Conservation (phyloP, 768 basidiomycete genomes). For the Tulasnella sp. region DNA sequence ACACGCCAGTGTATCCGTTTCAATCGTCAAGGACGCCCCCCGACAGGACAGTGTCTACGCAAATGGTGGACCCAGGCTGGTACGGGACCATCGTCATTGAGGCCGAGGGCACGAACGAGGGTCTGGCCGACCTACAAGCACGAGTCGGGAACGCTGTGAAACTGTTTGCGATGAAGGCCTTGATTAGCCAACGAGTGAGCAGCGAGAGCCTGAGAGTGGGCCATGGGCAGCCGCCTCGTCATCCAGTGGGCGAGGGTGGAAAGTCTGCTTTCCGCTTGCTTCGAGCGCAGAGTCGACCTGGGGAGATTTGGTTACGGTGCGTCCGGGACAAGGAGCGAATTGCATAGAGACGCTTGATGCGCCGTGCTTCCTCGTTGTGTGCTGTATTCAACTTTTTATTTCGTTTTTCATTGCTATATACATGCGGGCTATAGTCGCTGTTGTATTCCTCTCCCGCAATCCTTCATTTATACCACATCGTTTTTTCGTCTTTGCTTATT, state of each 20-base stretch:
- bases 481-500: neutral
- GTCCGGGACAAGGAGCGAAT: conserved; percentile 58
- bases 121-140: conserved; percentile 62
- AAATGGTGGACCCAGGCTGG: conserved; percentile 69
- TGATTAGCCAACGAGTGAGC: conserved; percentile 16
- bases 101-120: conserved; percentile 80
- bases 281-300: conserved; percentile 63
- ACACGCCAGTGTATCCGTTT: conserved; percentile 28
- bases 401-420: neutral
- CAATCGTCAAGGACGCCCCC: conserved; percentile 45
- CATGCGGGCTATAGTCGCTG: neutral
- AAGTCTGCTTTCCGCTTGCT: conserved; percentile 55
- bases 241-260: conserved; percentile 36
- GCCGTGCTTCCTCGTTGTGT: neutral
- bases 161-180: conserved; percentile 43
- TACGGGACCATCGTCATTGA: conserved; percentile 75
- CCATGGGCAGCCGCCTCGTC: conserved; percentile 28
- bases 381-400: neutral
- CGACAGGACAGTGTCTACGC: conserved; percentile 26
- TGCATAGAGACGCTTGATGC: conserved; percentile 27
- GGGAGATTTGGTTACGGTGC: conserved; percentile 60
- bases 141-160: conserved; percentile 61
- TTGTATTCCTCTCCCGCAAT: neutral
- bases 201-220: neutral
- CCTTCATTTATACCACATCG: neutral